Evolutionary conservation across 2,329 filamentous ascomycete genomes (phyloP).

Genomic region (Pyrenophora graminea): DNA sequence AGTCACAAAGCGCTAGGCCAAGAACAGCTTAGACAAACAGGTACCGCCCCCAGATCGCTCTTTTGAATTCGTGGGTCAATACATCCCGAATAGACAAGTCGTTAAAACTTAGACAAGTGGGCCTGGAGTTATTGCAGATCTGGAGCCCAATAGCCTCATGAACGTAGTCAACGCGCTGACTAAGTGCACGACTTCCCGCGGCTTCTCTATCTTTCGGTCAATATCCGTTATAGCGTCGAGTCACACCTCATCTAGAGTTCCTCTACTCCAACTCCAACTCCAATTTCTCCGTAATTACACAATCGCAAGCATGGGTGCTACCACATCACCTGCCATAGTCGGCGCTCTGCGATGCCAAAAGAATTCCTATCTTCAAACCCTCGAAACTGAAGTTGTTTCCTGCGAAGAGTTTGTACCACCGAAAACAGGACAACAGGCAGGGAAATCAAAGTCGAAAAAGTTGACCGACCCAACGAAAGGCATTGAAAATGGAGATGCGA

Average conservation of each 20-base stretch:
- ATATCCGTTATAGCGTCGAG: slow-evolving; percentile 4
- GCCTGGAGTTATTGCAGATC: too few species aligned
- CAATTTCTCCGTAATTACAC: background rate
- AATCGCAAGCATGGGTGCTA: slow-evolving; percentile 21
- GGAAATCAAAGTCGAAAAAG: slow-evolving; percentile 36
- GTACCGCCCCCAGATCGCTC: too few species aligned
- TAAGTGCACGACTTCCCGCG: slow-evolving; percentile 17
- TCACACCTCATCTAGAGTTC: slow-evolving; percentile 3
- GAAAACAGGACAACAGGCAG: slow-evolving; percentile 16
- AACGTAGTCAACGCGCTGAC: slow-evolving; percentile 13
- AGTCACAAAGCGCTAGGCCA: too few species aligned
- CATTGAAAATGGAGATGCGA: slow-evolving; percentile 7
- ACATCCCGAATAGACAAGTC: too few species aligned
- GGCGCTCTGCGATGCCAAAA: slow-evolving; percentile 40
- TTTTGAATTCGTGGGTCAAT: too few species aligned
- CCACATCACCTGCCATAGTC: slow-evolving; percentile 29
- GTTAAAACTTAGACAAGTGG: too few species aligned
- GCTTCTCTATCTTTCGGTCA: slow-evolving; percentile 16
- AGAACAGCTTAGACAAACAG: too few species aligned
- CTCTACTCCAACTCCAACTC: background rate
- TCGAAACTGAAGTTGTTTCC: slow-evolving; percentile 39
- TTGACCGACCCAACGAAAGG: slow-evolving; percentile 30
- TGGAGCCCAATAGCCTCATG: slow-evolving; percentile 1
- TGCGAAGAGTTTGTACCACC: slow-evolving; percentile 36
- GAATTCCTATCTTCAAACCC: slow-evolving; percentile 37